Evolutionary conservation across 2,329 filamentous ascomycete genomes (phyloP), one percentile per base, ranked within the genome.

Genomic region (Botryotinia narcissicola): DNA sequence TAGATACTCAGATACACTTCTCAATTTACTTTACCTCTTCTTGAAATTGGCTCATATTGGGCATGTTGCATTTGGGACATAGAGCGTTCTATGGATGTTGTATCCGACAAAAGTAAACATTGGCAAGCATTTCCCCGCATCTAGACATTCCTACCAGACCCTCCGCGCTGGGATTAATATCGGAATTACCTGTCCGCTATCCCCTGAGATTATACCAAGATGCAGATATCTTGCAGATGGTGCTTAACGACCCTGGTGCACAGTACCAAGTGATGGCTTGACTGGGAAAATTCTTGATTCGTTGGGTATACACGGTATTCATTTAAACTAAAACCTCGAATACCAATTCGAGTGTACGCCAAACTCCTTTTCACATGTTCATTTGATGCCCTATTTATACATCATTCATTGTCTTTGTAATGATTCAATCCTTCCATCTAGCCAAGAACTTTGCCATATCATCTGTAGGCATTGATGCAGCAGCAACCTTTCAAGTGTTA

Each of bases 381-480:
- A 37, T 48, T 57, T 46, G n/a, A 70, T 60, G 40, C 68, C 18
- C 35, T 73, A 7, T 54, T 22, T 54, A 44, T 70, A 29, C 29
- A 32, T 59, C 63, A 18, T 35, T 64, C 35, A 73, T 32, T 46
- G 67, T 29, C 54, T 20, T 29, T 48, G 35, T 29, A 40, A 18
- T 14, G 25, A 29, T 46, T 73, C 77, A 82, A 75, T 83, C 82
- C 75, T 81, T 82, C 82, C 82, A 83, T 64, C 82, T 80, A 69
- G 79, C 80, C 64, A 83, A 76, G 73, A 80, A 83, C 72, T 75
- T 82, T 66, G 78, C 75, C 81, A 82, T 82, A 57, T 81, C 81
- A 75, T 81, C 78, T 10, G 77, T 74, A 14, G 81, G 81, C 74
- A 79, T 78, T 37, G 80, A 75, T 73, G 78, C 75, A 63, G 78